Base-by-base conservation (phyloP, 371 early-diverging fungal genomes). In the Mortierella sp. region DNA sequence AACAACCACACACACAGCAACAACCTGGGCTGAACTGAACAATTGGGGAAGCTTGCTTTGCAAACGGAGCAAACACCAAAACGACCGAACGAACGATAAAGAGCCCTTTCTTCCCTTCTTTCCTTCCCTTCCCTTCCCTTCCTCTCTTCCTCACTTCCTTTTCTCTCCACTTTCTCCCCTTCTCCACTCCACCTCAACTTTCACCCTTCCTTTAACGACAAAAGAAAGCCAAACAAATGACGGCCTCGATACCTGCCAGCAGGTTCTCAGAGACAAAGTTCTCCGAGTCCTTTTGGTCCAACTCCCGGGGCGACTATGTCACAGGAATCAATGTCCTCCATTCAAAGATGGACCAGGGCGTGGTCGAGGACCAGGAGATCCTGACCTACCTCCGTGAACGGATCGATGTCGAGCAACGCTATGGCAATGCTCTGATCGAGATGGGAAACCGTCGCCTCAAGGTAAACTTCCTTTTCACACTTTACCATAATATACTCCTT, bases 321-420 rank as follows among this genome's bases (percentile, higher is more conserved):
- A 78, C 75, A 8, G 95, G 95, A 4, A 88, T 92, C 27, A 88
- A 91, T 74, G 86, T 91, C 6, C 91, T 96, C 63, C 93, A 95
- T 87, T 91, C 90, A 72, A 95, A 95, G 81, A 80, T 95, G 16
- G 91, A 90, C 65, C 96, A 96, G 78, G 94, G 95, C 63, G 91
- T 89, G 29, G 83, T 89, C 1, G 96, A 96, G 78, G 92, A 93
- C 82, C 95, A 95, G 70, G 96, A 96, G 88, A 87, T 96, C 56
- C 85, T 95, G 56, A 77, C 77, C 48, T 94, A 94, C 75, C 88
- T 96, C 63, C 91, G 92, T 75, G 95, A 95, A 51, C 91, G 95
- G 10, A 91, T 93, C 54, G 90, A 92, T 3, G 90, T 92, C 41
- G 95, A 95, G 79, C 93, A 95, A 75, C 83, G 83, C 12, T 94